Evolutionary conservation across 352 stramenopile species (phyloP), one percentile per base, ranked within the genome.

Genomic region (Phytophthora chlamydospora): DNA sequence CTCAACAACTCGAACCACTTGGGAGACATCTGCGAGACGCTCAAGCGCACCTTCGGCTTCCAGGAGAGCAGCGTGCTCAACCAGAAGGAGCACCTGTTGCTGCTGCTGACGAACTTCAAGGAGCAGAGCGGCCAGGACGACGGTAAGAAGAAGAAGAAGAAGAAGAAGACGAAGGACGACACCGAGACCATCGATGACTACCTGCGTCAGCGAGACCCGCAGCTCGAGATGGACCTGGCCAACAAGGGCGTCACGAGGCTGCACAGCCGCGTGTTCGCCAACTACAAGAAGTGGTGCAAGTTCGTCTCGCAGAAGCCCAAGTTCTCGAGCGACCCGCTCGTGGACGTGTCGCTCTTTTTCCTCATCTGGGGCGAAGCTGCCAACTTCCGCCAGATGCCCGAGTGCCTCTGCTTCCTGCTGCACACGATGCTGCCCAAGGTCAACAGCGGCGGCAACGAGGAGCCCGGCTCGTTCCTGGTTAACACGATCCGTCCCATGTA

Each of bases 31-130:
- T 98, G 94, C 60, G 94, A 98, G 58, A 83, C 95, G 45, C 66
- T 98, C 5, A 96, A 96, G 35, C 96, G 93, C 70, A 97, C 95
- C 33, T 98, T 98, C 68, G 96, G 96, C 17, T 99, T 99, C 75
- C 96, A 99, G 71, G 86, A 96, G 46, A 72, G 85, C 49, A 95
- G 78, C 49, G 79, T 83, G 12, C 62, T 84, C 3, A 91, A 91
- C 65, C 83, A 92, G 62, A 80, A 80, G 51, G 85, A 92, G 54
- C 83, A 95, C 55, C 48, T 93, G 66, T 41, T 89, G 44, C 63
- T 93, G 33, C 61, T 92, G 50, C 58, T 93, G 6, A 91, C 85
- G 0, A 91, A 93, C 56, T 88, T 87, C 55, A 91, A 91, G 56
- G 80, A 92, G 44, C 80, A 90, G 51, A 79, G 62, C 6, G 69